A percentile compares a stretch with the other conserved stretches of the same genome.
Conservation (phyloP, 306 rosid species). For the Gillenia trifoliata region DNA sequence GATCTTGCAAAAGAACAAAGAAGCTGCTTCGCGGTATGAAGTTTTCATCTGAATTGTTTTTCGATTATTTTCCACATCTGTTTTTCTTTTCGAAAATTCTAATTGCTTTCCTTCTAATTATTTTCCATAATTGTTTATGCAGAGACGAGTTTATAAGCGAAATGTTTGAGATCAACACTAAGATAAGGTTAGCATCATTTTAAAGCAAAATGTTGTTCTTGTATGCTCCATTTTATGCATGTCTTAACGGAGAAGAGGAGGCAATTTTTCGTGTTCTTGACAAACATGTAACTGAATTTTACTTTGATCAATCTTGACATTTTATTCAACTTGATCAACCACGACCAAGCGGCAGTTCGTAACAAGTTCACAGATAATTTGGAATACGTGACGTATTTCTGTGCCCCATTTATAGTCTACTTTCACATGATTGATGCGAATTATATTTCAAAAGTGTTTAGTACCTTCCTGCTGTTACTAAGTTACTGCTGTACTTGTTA, state of each 20-base stretch:
- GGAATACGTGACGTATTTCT: neutral
- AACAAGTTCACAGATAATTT: neutral
- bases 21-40: conserved; percentile 44
- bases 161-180: conserved; percentile 53
- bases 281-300: neutral
- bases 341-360: too few species aligned
- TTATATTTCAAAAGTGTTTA: neutral
- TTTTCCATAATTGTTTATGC: conserved; percentile 13
- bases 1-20: conserved; percentile 38
- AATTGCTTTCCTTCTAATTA: neutral
- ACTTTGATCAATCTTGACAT: neutral
- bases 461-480: neutral
- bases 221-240: neutral
- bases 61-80: neutral
- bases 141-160: conserved; percentile 51
- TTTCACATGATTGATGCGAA: neutral
- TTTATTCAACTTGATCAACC: neutral
- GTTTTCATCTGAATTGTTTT: conserved; percentile 2
- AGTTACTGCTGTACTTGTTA: neutral
- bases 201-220: neutral
- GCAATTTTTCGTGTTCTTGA: neutral
- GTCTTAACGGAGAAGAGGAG: neutral
- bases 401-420: neutral
- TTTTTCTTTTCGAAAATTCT: neutral
- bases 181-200: conserved; percentile 51